Conservation (phyloP, 371 early-diverging fungal species). For the Mucor indicus region DNA sequence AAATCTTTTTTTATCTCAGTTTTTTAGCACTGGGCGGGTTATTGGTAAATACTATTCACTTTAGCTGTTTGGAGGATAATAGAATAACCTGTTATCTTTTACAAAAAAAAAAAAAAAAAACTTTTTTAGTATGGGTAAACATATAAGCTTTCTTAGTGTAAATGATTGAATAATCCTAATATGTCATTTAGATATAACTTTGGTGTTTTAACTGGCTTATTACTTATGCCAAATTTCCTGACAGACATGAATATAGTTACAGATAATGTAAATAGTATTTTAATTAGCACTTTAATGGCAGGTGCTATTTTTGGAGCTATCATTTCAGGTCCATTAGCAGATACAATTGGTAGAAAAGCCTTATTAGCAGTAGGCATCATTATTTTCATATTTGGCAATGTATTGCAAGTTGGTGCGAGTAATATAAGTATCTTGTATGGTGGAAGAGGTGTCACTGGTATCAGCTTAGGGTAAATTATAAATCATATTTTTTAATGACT, state of each 20-base stretch:
- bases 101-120: neutral
- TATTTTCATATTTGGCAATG: constrained; percentile 71
- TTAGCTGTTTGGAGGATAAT: neutral
- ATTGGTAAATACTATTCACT: constrained; percentile 10
- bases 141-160: neutral
- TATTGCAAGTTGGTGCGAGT: constrained; percentile 66
- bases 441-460: constrained; percentile 80
- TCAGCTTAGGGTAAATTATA: constrained; percentile 72
- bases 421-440: constrained; percentile 56
- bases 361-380: constrained; percentile 69
- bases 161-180: too few relatives aligned
- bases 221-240: constrained; percentile 42
- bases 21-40: constrained; percentile 26
- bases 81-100: neutral
- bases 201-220: constrained; percentile 44
- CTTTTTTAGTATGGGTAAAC: constrained; percentile 37
- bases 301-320: constrained; percentile 69
- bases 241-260: constrained; percentile 23
- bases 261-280: constrained; percentile 43
- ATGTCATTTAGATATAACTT: constrained; percentile 42
- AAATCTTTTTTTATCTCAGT: neutral
- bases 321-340: constrained; percentile 64
- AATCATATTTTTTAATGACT: neutral
- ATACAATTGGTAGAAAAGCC: constrained; percentile 72
- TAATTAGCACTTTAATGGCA: constrained; percentile 68